These are phyloP conservation scores for Penicillium sp. DNA, from an alignment of 2,329 filamentous ascomycete species.

Conservation along the genomic window DNA sequence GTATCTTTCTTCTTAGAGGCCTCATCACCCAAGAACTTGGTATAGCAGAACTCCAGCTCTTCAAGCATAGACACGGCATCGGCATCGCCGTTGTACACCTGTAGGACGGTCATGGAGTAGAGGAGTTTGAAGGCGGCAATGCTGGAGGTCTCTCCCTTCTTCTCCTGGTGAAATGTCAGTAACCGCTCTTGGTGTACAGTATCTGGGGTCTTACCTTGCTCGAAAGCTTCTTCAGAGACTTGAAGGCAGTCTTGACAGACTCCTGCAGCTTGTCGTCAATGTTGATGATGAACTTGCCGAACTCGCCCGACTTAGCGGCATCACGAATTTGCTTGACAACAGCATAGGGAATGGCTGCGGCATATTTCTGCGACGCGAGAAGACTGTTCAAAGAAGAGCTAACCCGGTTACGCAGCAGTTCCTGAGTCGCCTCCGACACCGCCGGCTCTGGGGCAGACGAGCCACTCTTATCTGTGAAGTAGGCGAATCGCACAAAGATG, in stretches of 20 bases:
- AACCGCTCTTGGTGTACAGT: neutral
- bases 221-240: constrained; percentile 42
- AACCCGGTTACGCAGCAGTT: constrained; percentile 59
- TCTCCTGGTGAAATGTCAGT: constrained; percentile 51
- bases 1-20: constrained; percentile 58
- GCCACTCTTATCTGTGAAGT: constrained; percentile 48
- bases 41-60: constrained; percentile 77
- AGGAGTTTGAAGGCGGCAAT: constrained; percentile 75
- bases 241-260: constrained; percentile 48
- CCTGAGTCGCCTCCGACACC: constrained; percentile 52
- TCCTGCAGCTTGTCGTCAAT: constrained; percentile 51
- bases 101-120: constrained; percentile 81
- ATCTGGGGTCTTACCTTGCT: constrained; percentile 36
- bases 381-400: constrained; percentile 60
- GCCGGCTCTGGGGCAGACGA: constrained; percentile 46
- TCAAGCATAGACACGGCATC: constrained; percentile 82
- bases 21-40: constrained; percentile 61
- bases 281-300: constrained; percentile 52
- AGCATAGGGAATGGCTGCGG: constrained; percentile 42
- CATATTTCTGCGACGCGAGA: constrained; percentile 45
- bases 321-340: constrained; percentile 48
- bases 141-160: constrained; percentile 47
- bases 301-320: constrained; percentile 38
- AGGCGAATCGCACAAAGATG: constrained; percentile 54
- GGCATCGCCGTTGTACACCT: constrained; percentile 86